These are phyloP conservation scores for Achaetomiella virescens DNA, from an alignment of 495 filamentous ascomycete genomes.

Conservation along the genomic window DNA sequence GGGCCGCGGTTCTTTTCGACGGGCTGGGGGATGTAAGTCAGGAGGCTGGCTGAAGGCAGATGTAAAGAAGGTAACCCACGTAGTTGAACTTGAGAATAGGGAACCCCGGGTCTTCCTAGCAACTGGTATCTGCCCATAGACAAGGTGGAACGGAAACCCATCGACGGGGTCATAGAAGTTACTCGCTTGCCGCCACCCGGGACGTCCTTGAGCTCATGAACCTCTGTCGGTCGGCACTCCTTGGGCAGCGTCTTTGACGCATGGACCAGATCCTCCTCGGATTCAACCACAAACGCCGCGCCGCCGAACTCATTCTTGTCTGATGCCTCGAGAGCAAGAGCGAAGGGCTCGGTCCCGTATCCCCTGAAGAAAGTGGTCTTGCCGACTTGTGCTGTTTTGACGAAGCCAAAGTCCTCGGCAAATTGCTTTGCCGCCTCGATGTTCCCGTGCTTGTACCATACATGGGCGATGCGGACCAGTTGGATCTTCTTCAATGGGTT, in stretches of 20 bases:
- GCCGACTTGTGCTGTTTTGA: slow-evolving; percentile 36
- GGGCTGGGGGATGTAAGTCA: slow-evolving; percentile 25
- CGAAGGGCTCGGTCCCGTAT: slow-evolving; percentile 55
- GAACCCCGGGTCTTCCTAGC: slow-evolving; percentile 32
- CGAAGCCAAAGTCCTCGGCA: slow-evolving; percentile 54
- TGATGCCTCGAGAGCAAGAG: slow-evolving; percentile 45
- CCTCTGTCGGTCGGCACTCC: slow-evolving; percentile 35
- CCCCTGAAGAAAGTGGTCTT: slow-evolving; percentile 53
- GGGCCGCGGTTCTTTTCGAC: slow-evolving; percentile 41
- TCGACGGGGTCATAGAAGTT: slow-evolving; percentile 55
- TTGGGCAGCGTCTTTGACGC: slow-evolving; percentile 40
- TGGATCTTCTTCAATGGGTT: slow-evolving; percentile 40
- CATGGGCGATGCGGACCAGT: slow-evolving; percentile 49
- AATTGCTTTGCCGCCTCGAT: slow-evolving; percentile 45
- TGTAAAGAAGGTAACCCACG: slow-evolving; percentile 11
- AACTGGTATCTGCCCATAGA: slow-evolving; percentile 46
- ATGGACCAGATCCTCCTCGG: slow-evolving; percentile 48
- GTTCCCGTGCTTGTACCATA: slow-evolving; percentile 51
- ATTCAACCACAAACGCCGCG: slow-evolving; percentile 49
- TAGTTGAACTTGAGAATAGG: slow-evolving; percentile 43
- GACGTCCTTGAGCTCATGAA: slow-evolving; percentile 47
- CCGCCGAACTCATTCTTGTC: slow-evolving; percentile 49
- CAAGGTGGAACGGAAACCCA: slow-evolving; percentile 53
- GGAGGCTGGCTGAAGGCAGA: background rate
- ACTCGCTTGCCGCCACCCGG: slow-evolving; percentile 53